Base-by-base conservation (phyloP, 2,329 filamentous ascomycete species). In the Trichoderma aggressivum region DNA sequence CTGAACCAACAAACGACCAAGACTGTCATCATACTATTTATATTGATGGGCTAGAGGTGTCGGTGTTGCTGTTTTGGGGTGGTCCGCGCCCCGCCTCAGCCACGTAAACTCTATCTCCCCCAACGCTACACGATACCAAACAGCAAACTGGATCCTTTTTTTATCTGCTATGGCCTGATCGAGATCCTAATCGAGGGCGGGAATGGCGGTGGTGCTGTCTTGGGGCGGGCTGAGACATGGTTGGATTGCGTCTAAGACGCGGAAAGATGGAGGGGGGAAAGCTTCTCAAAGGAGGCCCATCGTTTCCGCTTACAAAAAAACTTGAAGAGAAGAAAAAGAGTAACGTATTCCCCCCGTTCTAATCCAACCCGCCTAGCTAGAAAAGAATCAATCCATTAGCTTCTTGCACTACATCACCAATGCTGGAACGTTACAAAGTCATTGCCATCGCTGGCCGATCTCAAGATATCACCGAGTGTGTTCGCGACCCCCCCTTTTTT, bases 41-140 rank as follows among this genome's bases (percentile, higher is more conserved):
- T 67, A 61, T 62, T 26, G 60, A 50, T 30, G 34, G 34, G 32
- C 24, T 43, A 16, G 28, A 64, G 24, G 16, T 30, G 16, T 36
- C 71, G 71, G 71, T 59, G 62, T 59, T 72, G 47, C 71, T 67
- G 28, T 43, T 72, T 72, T 72, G 60, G 71, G 71, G 58, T 56
- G 53, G 68, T 72, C 71, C 71, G 71, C 71, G 24, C 70, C 63
- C 70, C 70, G 67, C 66, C 36, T 47, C 34, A 64, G 60, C 68
- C 68, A 69, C 70, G 53, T 21, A 56, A 61, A 62, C 60, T 47
- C 60, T 53, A 66, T 56, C 63, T 56, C 18, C 50, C 50, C 53
- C 43, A 26, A 18, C 55, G 43, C 56, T 18, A 26, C 21, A 34
- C 12, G 65, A 60, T 28, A 24, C 34, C 12, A n/a, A 39, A 32